Evolutionary conservation across 768 basidiomycete genomes (phyloP), one percentile per base, ranked within the genome.

Genomic region (Hortiboletus flavorubellus): DNA sequence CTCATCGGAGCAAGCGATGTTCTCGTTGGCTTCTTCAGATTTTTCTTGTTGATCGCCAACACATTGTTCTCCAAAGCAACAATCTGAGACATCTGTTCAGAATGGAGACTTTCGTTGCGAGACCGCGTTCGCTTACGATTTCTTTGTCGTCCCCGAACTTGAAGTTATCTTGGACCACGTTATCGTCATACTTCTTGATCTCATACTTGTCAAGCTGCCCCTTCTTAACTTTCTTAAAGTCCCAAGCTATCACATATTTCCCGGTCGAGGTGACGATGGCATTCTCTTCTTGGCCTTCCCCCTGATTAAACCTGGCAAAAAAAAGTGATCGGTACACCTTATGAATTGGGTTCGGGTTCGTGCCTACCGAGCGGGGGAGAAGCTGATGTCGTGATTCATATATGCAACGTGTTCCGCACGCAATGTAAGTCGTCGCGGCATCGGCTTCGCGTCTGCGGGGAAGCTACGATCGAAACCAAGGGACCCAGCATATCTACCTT

Each of bases 91-190:
- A 5, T 58, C 37, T 45, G 30, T 29, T 43, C n/a, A 59, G 54
- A 60, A 55, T 30, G 21, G 29, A 45, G 44, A 33, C 34, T 11
- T 16, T 33, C n/a, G 9, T 23, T 40, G 11, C 18, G 5, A 40
- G 21, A 2, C 14, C 8, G 15, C n/a, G 44, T 49, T 26, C 16
- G 37, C 90, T 66, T 64, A 93, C 93, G 68, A 99, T 98, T 68
- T 98, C 88, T 66, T 93, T 91, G 73, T 98, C 95, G 64, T 96
- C 92, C 14, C 94, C 96, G 67, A 95, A 98, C 74, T 88, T 91
- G 84, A 99, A 99, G 73, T 89, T 92, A 72, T 99, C 97, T 60
- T 97, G 95, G 0, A 98, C 94, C 54, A 98, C 94, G 44, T 82
- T 79, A 64, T 96, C 93, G 64, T 93, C 89, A 68, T 97, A 98